Evolutionary conservation across 2,329 filamentous ascomycete species (phyloP).

Genomic region (Paecilomyces fulvus): DNA sequence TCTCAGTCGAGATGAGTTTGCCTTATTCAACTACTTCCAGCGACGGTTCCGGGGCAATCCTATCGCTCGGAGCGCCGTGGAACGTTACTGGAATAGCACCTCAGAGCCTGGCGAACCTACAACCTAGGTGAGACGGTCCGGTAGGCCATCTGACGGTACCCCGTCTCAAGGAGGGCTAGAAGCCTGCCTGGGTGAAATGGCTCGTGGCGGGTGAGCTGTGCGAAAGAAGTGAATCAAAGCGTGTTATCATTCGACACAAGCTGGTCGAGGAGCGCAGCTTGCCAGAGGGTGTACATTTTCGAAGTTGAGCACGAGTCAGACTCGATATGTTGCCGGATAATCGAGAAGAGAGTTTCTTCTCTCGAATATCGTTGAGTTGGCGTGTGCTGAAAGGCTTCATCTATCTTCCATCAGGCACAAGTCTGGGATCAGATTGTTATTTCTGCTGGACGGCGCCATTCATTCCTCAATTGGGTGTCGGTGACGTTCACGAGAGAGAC

Average conservation of each 20-base stretch:
- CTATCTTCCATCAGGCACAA: background rate
- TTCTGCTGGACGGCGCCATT: background rate
- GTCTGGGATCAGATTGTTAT: background rate
- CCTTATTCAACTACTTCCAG: slow-evolving; percentile 79
- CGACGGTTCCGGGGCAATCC: slow-evolving; percentile 50
- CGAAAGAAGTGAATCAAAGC: background rate
- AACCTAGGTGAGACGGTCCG: slow-evolving; percentile 1
- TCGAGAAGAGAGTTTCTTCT: background rate
- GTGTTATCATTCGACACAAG: background rate
- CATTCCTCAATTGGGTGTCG: background rate
- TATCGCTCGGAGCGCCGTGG: slow-evolving; percentile 45
- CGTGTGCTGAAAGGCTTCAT: background rate
- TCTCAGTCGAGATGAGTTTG: slow-evolving; percentile 69
- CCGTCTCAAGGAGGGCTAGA: background rate
- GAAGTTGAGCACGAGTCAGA: background rate
- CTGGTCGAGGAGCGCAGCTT: background rate
- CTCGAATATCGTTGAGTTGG: background rate
- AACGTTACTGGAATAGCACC: slow-evolving; percentile 47
- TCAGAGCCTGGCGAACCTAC: slow-evolving; percentile 16
- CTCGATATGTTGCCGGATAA: background rate
- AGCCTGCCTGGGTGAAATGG: background rate
- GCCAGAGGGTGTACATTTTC: background rate
- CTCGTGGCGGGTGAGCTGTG: background rate
- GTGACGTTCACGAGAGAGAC: background rate
- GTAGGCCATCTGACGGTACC: background rate